Evolutionary conservation across 805 yeast species (phyloP).

Genomic region (Clavispora vitiphila): DNA sequence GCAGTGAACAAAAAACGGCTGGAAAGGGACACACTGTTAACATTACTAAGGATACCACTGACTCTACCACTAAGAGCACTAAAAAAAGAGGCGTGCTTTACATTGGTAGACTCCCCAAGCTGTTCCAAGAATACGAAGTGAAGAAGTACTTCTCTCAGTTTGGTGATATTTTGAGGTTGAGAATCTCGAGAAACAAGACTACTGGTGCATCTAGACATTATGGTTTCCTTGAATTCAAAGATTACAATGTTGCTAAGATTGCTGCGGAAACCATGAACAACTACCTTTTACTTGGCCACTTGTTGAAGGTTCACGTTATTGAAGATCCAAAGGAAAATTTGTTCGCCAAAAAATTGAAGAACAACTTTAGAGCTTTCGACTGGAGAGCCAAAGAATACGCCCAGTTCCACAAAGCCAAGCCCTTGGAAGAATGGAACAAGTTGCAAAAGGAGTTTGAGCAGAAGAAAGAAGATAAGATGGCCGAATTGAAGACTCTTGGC

Average conservation of each 20-base stretch:
- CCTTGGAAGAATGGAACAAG: slow-evolving; percentile 51
- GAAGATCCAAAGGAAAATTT: slow-evolving; percentile 57
- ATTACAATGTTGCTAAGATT: slow-evolving; percentile 69
- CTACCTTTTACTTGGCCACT: slow-evolving; percentile 82
- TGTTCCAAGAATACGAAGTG: slow-evolving; percentile 80
- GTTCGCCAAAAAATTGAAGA: slow-evolving; percentile 21
- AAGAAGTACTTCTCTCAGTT: slow-evolving; percentile 83
- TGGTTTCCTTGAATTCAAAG: slow-evolving; percentile 81
- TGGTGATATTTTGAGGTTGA: slow-evolving; percentile 74
- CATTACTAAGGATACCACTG: slow-evolving; percentile 14
- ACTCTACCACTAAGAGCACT: slow-evolving; percentile 19
- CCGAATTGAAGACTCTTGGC: slow-evolving; percentile 37
- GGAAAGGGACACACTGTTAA: slow-evolving; percentile 20
- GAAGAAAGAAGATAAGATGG: slow-evolving; percentile 40
- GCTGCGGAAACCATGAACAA: slow-evolving; percentile 97
- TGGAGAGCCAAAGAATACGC: slow-evolving; percentile 19
- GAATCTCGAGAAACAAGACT: slow-evolving; percentile 82
- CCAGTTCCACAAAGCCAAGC: slow-evolving; percentile 53
- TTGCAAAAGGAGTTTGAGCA: slow-evolving; percentile 43
- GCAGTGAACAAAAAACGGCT: slow-evolving; percentile 1
- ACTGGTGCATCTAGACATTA: slow-evolving; percentile 90
- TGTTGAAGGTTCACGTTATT: slow-evolving; percentile 55
- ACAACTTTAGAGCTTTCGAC: slow-evolving; percentile 11
- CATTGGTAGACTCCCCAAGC: slow-evolving; percentile 89
- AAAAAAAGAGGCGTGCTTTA: slow-evolving; percentile 64